Conservation (phyloP, 148 eudicot genomes). For the Rhododendron griersonianum region DNA sequence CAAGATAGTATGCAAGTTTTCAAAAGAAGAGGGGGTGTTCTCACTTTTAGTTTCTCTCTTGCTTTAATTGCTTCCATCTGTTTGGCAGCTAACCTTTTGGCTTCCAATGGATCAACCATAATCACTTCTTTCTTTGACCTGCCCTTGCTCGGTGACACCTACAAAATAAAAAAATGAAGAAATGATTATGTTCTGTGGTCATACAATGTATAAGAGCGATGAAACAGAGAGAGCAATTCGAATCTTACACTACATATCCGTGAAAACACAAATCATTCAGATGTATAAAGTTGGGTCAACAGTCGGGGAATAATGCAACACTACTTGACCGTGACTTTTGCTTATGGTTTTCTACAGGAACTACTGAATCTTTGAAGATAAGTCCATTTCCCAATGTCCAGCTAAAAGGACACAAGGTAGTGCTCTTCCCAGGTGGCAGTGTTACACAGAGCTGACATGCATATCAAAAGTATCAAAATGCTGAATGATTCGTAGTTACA, state of each 20-base stretch:
- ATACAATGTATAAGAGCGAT: neutral
- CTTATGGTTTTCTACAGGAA: neutral
- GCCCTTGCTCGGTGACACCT: conserved; percentile 51
- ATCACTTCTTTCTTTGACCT: conserved; percentile 45
- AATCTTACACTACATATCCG: neutral
- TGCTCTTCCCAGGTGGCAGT: neutral
- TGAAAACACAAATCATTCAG: neutral
- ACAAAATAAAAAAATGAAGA: neutral
- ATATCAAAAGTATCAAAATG: neutral
- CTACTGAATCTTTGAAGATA: neutral
- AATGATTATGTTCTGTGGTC: neutral
- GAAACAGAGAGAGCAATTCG: neutral
- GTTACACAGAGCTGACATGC: neutral
- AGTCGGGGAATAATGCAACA: neutral
- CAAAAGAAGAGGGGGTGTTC: neutral
- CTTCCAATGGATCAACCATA: conserved; percentile 96
- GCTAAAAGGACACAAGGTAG: neutral
- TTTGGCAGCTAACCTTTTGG: conserved; percentile 84
- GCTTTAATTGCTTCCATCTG: conserved; percentile 72
- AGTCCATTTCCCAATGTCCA: neutral
- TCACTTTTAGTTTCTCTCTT: conserved; percentile 62
- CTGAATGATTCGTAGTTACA: neutral
- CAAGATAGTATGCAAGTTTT: neutral
- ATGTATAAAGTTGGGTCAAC: neutral
- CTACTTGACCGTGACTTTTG: neutral